Evolutionary conservation across 441 rosid genomes (phyloP).

Genomic region (Populus trichocarpa): DNA sequence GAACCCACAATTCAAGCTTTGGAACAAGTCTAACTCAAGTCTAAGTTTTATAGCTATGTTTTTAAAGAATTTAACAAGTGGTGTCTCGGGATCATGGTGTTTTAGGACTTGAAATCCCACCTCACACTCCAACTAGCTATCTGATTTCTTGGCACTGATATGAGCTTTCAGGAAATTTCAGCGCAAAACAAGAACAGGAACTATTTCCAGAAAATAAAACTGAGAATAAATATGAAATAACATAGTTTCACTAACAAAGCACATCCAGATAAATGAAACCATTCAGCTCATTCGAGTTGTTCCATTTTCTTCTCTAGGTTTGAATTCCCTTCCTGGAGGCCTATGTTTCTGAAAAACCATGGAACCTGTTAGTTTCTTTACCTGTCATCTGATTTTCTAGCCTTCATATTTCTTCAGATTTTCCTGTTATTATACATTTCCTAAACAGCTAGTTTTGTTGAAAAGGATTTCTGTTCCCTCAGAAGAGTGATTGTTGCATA

Average conservation of each 20-base stretch:
- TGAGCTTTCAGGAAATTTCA: neutral
- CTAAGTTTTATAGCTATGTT: too few species aligned
- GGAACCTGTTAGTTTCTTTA: neutral
- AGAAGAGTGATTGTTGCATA: neutral
- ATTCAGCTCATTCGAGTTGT: too few species aligned
- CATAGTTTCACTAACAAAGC: neutral
- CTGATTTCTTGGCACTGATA: neutral
- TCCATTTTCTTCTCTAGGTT: too few species aligned
- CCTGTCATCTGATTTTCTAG: neutral
- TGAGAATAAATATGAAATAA: too few species aligned
- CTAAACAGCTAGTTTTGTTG: neutral
- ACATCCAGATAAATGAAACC: too few species aligned
- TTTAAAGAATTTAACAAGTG: neutral
- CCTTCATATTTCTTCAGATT: neutral
- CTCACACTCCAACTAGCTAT: neutral
- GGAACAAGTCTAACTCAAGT: too few species aligned
- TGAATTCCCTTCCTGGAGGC: too few species aligned
- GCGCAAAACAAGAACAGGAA: neutral
- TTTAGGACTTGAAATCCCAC: neutral
- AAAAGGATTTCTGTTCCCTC: neutral
- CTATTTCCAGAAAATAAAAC: neutral
- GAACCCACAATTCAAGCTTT: too few species aligned
- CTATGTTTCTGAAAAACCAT: neutral
- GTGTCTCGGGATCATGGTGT: neutral
- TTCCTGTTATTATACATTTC: neutral